Evolutionary conservation across 306 rosid genomes (phyloP).

Genomic region (Cicer pinnatifidum): DNA sequence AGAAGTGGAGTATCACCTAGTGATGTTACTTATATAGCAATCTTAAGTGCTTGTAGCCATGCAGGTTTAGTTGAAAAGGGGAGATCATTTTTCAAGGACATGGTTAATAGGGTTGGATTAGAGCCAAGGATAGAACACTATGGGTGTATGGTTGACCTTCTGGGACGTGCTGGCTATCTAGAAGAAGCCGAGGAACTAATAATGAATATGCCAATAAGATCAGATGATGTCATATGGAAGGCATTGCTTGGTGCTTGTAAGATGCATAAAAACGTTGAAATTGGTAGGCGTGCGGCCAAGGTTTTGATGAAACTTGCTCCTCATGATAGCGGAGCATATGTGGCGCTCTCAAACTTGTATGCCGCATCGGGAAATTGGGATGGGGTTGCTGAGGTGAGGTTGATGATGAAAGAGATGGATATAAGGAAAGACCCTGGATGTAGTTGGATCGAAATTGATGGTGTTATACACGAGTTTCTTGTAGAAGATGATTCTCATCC

Average conservation of each 20-base stretch:
- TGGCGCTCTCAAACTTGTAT: conserved; percentile 80
- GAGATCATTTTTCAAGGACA: conserved; percentile 57
- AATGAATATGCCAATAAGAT: conserved; percentile 61
- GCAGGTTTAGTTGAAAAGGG: conserved; percentile 74
- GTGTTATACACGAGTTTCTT: conserved; percentile 73
- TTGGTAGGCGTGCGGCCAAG: conserved; percentile 60
- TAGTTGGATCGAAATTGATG: conserved; percentile 77
- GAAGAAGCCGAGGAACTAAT: conserved; percentile 79
- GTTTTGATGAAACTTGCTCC: conserved; percentile 68
- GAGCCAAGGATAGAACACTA: conserved; percentile 80
- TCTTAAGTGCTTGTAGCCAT: conserved; percentile 80
- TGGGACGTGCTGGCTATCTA: conserved; percentile 70
- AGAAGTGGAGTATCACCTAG: conserved; percentile 59
- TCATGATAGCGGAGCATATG: conserved; percentile 76
- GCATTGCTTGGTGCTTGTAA: conserved; percentile 84
- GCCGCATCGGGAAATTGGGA: conserved; percentile 76
- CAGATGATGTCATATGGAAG: conserved; percentile 85
- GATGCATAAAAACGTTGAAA: conserved; percentile 62
- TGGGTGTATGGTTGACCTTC: conserved; percentile 80
- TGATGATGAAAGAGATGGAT: conserved; percentile 72
- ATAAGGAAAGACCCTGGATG: conserved; percentile 85
- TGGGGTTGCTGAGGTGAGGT: conserved; percentile 68
- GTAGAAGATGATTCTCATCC: conserved; percentile 75
- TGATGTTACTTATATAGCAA: conserved; percentile 68
- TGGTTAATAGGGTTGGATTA: conserved; percentile 58